Base-by-base conservation (phyloP, 495 filamentous ascomycete species). In the Xylaria grammica region DNA sequence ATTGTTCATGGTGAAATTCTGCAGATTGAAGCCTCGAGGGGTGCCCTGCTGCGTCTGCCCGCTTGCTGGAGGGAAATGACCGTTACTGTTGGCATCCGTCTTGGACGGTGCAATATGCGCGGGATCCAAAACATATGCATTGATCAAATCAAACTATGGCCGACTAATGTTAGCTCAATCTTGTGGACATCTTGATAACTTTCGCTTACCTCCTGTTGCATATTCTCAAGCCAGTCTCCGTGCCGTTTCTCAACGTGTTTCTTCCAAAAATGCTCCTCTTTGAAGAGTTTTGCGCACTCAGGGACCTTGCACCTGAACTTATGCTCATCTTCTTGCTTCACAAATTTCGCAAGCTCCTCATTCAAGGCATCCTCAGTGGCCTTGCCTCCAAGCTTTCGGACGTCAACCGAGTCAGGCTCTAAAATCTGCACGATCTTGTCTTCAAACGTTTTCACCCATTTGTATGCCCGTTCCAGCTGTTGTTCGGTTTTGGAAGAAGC, bases 361-460 rank as follows among this genome's bases (percentile, higher is more conserved):
- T 91, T 87, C 17, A 97, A 63, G 2, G 90, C 92, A 68, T 97
- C 92, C 5, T 96, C 91, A 4, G 92, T 79, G 3, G 91, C 86
- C 76, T 91, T 94, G 8, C 95, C 95, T 46, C 96, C 95, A 26
- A 99, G 85, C 76, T 97, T 97, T 50, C 80, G 79, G 53, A 97
- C 79, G 69, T 97, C 92, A 40, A 91, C 91, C 60, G 86, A 87
- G 29, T 97, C 91, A 6, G 94, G 94, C 71, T 98, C 93, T 20
- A 99, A 81, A 44, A 96, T 90, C 73, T 95, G 92, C 73, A 91
- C 80, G 57, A 97, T 83, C 81, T 98, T 99, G 67, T 99, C 95
- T 72, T 99, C 95, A 70, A 96, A 99, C 0, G 94, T 97, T 78
- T 89, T 94, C n/a, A 97, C 96, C 96, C 96, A 98, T 69, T 99